These are phyloP conservation scores for Acer saccharum DNA, from an alignment of 345 rosid species.

Conservation along the genomic window DNA sequence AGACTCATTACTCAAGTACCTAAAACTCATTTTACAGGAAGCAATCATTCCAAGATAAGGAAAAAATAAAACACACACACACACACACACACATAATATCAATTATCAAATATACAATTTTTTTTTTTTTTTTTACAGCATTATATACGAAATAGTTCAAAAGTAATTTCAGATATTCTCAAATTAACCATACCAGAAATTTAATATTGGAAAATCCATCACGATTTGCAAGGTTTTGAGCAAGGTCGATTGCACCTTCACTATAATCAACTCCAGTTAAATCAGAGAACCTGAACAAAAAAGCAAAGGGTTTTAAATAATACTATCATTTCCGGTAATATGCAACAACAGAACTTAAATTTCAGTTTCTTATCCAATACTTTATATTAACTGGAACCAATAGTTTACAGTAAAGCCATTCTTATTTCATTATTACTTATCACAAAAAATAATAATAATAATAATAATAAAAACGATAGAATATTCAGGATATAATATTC, in stretches of 20 bases:
- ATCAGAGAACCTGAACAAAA: conserved; percentile 74
- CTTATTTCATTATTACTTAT: background rate
- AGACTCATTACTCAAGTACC: background rate
- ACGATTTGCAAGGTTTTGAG: conserved; percentile 77
- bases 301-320: conserved; percentile 2
- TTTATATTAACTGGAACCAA: background rate
- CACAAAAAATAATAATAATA: too few relatives aligned
- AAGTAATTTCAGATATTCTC: conserved; percentile 2
- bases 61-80: background rate
- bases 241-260: conserved; percentile 88
- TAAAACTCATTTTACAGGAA: conserved; percentile 17
- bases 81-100: too few relatives aligned
- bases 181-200: conserved; percentile 60
- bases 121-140: background rate
- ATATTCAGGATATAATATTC: background rate
- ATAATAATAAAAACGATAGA: background rate
- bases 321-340: background rate
- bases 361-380: background rate
- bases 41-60: background rate
- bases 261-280: conserved; percentile 91
- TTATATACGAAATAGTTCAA: background rate
- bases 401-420: background rate
- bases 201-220: conserved; percentile 73
- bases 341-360: background rate
- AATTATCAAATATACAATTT: background rate